Percentiles rank a stretch among this genome's conserved stretches.
These are phyloP conservation scores for Gleditsia sinensis DNA, from an alignment of 306 rosid genomes.

Conservation along the genomic window DNA sequence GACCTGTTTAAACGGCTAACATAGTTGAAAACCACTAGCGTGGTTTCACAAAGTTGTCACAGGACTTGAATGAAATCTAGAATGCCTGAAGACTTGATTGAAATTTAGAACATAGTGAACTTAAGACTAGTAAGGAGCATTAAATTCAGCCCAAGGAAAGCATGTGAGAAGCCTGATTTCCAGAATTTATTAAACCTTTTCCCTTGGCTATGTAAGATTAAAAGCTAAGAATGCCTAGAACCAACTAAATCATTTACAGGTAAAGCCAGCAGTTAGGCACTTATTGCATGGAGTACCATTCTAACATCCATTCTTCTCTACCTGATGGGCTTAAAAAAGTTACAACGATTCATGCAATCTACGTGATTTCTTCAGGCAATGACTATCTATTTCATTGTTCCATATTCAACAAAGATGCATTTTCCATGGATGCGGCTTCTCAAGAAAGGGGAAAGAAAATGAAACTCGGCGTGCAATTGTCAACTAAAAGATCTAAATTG, in stretches of 20 bases:
- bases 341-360: neutral
- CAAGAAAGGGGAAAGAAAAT: constrained; percentile 16
- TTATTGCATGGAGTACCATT: neutral
- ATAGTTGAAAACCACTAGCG: neutral
- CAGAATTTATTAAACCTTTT: neutral
- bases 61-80: neutral
- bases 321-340: neutral
- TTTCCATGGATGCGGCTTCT: constrained; percentile 25
- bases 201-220: neutral
- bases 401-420: constrained; percentile 10
- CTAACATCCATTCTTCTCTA: neutral
- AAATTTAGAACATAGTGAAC: neutral
- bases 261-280: constrained; percentile 1
- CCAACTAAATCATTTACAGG: neutral
- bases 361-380: neutral
- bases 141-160: neutral
- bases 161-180: neutral
- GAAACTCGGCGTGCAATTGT: neutral
- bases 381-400: neutral
- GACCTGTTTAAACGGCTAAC: neutral
- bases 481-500: constrained; percentile 17
- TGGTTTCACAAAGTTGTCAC: neutral
- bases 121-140: neutral
- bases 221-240: neutral
- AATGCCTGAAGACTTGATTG: neutral